Evolutionary conservation across 148 eudicot species (phyloP).

Genomic region (Pouteria glomerata): DNA sequence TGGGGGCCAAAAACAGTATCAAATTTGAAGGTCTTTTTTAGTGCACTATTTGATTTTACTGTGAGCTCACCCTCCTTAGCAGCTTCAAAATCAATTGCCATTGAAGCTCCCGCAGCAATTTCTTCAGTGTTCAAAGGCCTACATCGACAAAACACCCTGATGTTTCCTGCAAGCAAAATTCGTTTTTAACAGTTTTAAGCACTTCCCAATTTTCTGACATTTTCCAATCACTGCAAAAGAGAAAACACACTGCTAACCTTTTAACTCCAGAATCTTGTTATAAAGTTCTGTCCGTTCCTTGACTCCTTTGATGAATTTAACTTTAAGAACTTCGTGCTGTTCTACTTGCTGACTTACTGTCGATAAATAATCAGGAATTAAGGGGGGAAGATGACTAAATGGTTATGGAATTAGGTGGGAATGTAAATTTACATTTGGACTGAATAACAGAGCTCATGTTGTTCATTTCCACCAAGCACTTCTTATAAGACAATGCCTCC

Average conservation of each 20-base stretch:
- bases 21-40: conserved; percentile 70
- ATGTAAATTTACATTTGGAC: conserved; percentile 45
- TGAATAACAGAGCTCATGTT: conserved; percentile 43
- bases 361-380: conserved; percentile 5
- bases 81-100: conserved; percentile 71
- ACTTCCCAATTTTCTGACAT: no score
- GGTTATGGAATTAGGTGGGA: neutral
- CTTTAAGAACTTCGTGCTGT: conserved; percentile 54
- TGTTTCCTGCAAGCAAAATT: conserved; percentile 59
- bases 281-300: conserved; percentile 82
- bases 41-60: conserved; percentile 53
- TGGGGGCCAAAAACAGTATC: conserved; percentile 88
- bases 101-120: conserved; percentile 57
- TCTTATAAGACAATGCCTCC: conserved; percentile 60
- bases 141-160: conserved; percentile 90
- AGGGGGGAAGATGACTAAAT: neutral
- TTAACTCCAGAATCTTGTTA: conserved; percentile 81
- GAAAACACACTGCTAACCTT: conserved; percentile 51
- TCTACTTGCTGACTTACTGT: conserved; percentile 55
- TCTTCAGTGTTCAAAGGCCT: conserved; percentile 79
- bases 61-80: conserved; percentile 76
- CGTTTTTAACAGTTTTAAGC: no score
- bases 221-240: neutral
- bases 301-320: conserved; percentile 57
- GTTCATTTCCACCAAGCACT: conserved; percentile 54